These are phyloP conservation scores for Melampsora occidentalis DNA, from an alignment of 1,284 basidiomycete genomes.

Conservation along the genomic window DNA sequence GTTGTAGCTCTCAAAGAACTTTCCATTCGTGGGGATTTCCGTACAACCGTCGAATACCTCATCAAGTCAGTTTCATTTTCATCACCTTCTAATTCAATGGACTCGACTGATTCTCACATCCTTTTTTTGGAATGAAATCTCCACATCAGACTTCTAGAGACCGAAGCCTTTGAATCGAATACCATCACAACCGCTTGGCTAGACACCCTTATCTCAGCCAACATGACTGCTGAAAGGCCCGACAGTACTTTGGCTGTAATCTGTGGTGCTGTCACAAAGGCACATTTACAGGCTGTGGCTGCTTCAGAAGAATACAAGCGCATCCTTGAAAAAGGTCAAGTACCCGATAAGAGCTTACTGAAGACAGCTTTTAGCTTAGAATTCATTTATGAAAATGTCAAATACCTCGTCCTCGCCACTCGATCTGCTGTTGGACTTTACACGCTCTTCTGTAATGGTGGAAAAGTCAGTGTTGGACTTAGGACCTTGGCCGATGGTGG, in stretches of 20 bases:
- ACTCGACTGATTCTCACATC: not conserved
- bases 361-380: constrained; percentile 97
- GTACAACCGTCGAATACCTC: constrained; percentile 92
- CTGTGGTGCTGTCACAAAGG: constrained; percentile 95
- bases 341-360: constrained; percentile 86
- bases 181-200: constrained; percentile 98
- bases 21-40: constrained; percentile 97
- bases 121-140: constrained; percentile 50
- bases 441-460: constrained; percentile 95
- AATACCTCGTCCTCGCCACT: constrained; percentile 93
- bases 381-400: constrained; percentile 86
- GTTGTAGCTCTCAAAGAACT: constrained; percentile 97
- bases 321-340: constrained; percentile 95
- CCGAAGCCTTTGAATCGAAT: constrained; percentile 94
- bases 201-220: constrained; percentile 90
- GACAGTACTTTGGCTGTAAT: constrained; percentile 88
- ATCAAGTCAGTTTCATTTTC: constrained; percentile 46
- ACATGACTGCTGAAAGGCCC: constrained; percentile 93
- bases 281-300: constrained; percentile 80
- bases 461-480: constrained; percentile 80
- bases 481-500: constrained; percentile 92
- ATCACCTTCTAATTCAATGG: not conserved
- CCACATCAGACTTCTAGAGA: constrained; percentile 90
- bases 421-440: constrained; percentile 82
- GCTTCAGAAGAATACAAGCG: constrained; percentile 92